phyloP scores from a whole-genome alignment of 2,329 filamentous ascomycete species.

The Boeremia exigua region DNA sequence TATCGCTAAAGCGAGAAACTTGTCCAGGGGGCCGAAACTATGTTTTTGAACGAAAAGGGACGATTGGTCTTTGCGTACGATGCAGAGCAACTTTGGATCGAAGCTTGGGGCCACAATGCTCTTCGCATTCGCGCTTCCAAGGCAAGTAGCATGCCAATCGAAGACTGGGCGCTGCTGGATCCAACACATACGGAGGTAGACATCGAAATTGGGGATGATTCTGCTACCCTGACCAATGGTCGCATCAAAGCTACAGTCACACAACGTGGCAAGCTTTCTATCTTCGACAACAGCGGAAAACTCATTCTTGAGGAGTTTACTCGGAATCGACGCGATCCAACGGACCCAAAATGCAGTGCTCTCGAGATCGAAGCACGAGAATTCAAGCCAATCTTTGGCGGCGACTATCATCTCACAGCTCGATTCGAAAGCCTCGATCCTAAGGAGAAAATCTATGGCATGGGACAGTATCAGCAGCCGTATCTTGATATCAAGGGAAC shows the following conservation, averaged over 20 bases:
- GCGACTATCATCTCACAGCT: constrained; percentile 63
- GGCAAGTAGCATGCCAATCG: constrained; percentile 31
- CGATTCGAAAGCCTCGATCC: constrained; percentile 63
- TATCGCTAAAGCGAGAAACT: too few species aligned
- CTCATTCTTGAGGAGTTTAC: constrained; percentile 61
- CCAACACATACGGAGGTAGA: not conserved
- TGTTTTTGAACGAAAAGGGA: constrained; percentile 56
- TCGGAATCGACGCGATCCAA: constrained; percentile 57
- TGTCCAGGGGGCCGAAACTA: not conserved
- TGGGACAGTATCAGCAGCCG: constrained; percentile 73
- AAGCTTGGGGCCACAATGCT: constrained; percentile 58
- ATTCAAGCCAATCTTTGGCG: constrained; percentile 60
- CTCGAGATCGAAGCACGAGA: constrained; percentile 64
- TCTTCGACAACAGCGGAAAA: constrained; percentile 52
- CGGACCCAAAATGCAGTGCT: constrained; percentile 65
- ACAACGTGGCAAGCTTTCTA: constrained; percentile 57
- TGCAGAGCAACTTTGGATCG: constrained; percentile 57
- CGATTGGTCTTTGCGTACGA: constrained; percentile 66
- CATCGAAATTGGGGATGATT: constrained; percentile 28
- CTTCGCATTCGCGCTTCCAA: constrained; percentile 58
- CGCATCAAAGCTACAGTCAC: constrained; percentile 57
- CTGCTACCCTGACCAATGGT: constrained; percentile 57
- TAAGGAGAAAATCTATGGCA: constrained; percentile 69
- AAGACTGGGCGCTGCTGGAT: constrained; percentile 35
- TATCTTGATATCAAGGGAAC: constrained; percentile 67